A percentile compares a stretch with the other conserved stretches of the same genome.
Conservation (phyloP, 1,284 basidiomycete genomes). For the Trichosporon ovoides region DNA sequence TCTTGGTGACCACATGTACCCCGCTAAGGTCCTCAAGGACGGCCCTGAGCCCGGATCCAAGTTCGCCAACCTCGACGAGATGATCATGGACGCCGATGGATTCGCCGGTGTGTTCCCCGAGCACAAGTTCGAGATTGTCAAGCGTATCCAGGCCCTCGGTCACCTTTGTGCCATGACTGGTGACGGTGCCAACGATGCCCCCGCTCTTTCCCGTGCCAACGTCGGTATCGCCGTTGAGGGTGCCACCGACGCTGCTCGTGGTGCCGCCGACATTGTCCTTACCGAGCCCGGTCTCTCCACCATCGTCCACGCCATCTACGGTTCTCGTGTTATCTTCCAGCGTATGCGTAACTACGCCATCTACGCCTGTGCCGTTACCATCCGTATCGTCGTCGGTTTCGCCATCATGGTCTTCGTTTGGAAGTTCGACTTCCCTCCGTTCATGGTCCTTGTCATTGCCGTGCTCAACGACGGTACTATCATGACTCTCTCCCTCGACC, state of each 20-base stretch:
- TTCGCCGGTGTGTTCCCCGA: conserved; percentile 96
- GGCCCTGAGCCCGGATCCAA: conserved; percentile 72
- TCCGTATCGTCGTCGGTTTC: conserved; percentile 98
- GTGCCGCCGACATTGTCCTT: conserved; percentile 90
- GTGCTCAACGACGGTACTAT: conserved; percentile 96
- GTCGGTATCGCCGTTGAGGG: conserved; percentile 97
- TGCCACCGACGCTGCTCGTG: conserved; percentile 91
- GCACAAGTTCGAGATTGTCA: conserved; percentile 90
- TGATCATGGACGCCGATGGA: conserved; percentile 62
- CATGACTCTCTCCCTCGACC: conserved; percentile 97
- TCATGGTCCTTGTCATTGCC: conserved; percentile 98
- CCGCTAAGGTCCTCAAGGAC: conserved; percentile 89
- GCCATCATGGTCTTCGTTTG: conserved; percentile 91
- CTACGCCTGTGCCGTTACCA: conserved; percentile 90
- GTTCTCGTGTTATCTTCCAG: conserved; percentile 94
- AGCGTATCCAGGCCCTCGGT: conserved; percentile 85
- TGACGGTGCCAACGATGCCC: conserved; percentile 96
- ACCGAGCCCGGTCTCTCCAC: conserved; percentile 94
- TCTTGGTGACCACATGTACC: conserved; percentile 94
- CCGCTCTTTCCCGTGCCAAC: conserved; percentile 87
- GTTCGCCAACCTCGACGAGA: conserved; percentile 78
- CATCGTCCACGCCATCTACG: conserved; percentile 92
- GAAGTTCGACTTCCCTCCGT: conserved; percentile 97
- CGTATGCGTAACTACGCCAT: conserved; percentile 96
- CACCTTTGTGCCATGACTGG: conserved; percentile 88